phyloP scores from a whole-genome alignment of 176 grass and related monocot species.

The Metroxylon sagu region DNA sequence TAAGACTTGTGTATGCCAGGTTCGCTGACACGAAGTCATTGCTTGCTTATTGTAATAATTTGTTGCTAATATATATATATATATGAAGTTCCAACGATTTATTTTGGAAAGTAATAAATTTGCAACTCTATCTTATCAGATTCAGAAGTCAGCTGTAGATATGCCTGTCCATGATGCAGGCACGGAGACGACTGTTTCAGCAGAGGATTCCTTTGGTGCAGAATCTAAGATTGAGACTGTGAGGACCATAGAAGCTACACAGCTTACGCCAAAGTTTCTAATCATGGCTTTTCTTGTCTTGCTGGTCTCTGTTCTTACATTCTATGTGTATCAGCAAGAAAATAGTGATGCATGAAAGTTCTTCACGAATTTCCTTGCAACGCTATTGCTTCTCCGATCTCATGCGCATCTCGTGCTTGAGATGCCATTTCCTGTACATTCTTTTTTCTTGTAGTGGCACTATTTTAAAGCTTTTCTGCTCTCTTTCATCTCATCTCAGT shows the following conservation, averaged over 20 bases:
- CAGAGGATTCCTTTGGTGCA: constrained; percentile 21
- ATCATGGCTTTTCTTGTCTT: constrained; percentile 28
- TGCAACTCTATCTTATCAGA: constrained; percentile 30
- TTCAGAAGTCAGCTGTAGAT: constrained; percentile 17
- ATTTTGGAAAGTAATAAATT: neutral
- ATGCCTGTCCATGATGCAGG: constrained; percentile 12
- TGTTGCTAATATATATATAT: no score
- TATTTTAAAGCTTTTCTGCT: no score
- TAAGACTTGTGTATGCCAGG: no score
- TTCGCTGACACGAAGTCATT: no score
- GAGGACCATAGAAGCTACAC: constrained; percentile 35
- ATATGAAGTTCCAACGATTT: no score
- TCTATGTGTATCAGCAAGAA: constrained; percentile 27
- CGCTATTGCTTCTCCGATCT: no score
- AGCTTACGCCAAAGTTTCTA: constrained; percentile 43
- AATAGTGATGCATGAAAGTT: neutral
- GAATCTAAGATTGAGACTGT: constrained; percentile 32
- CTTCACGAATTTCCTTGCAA: no score
- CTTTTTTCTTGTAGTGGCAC: no score
- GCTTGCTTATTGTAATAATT: no score
- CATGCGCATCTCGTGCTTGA: no score
- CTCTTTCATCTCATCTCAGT: no score
- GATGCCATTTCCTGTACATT: no score
- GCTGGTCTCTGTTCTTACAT: constrained; percentile 22
- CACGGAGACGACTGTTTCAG: constrained; percentile 2